Evolutionary conservation across 768 basidiomycete genomes (phyloP).

Genomic region (Kwoniella pini): DNA sequence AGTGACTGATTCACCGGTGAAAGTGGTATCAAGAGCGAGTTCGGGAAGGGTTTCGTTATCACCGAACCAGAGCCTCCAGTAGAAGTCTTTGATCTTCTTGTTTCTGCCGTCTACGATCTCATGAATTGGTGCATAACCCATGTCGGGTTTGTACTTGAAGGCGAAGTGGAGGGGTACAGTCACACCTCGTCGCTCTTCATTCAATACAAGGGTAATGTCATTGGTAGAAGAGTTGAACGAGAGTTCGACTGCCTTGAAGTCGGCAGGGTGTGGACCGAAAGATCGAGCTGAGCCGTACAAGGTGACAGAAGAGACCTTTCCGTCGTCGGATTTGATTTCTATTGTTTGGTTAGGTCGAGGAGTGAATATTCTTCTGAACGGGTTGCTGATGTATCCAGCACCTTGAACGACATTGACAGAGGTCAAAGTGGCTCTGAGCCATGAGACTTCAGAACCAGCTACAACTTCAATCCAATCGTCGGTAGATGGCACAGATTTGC

Average conservation of each 20-base stretch:
- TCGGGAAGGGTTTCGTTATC: conserved; percentile 73
- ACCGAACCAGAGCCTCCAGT: conserved; percentile 98
- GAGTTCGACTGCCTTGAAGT: conserved; percentile 83
- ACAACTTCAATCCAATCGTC: conserved; percentile 79
- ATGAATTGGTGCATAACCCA: conserved; percentile 89
- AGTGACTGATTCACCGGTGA: conserved; percentile 80
- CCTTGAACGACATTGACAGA: conserved; percentile 86
- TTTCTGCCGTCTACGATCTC: conserved; percentile 83
- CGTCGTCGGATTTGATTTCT: conserved; percentile 61
- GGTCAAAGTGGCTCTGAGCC: conserved; percentile 81
- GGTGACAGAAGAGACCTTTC: conserved; percentile 63
- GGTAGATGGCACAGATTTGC: conserved; percentile 61
- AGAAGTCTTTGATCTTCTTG: conserved; percentile 89
- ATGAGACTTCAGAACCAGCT: conserved; percentile 76
- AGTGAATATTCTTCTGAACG: conserved; percentile 78
- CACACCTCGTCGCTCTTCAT: conserved; percentile 75
- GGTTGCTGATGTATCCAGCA: conserved; percentile 80
- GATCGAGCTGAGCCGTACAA: conserved; percentile 80
- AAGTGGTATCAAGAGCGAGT: conserved; percentile 77
- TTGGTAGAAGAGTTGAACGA: conserved; percentile 61
- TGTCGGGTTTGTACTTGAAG: conserved; percentile 83
- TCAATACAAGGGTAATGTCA: conserved; percentile 70
- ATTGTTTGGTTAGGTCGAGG: conserved; percentile 80
- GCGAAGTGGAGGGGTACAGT: conserved; percentile 78
- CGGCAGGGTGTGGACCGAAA: conserved; percentile 67